These are phyloP conservation scores for Citrus reticulata DNA, from an alignment of 345 rosid genomes.

Conservation along the genomic window DNA sequence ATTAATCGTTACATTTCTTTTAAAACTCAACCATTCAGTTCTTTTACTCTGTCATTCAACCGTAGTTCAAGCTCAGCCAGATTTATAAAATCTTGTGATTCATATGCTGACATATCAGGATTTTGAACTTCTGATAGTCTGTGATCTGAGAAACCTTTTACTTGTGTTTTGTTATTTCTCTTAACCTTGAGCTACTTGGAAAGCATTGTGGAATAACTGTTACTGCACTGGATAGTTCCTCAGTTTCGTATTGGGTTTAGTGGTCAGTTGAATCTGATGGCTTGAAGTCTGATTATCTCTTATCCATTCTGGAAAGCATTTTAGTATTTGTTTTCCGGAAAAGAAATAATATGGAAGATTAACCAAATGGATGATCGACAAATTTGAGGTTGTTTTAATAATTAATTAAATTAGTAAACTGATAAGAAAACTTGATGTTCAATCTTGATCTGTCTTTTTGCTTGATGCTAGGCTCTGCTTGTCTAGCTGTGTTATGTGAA, in stretches of 20 bases:
- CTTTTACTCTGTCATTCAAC: neutral
- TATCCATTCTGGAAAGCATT: neutral
- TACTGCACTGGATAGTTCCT: neutral
- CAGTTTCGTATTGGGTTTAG: neutral
- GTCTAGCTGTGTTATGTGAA: conserved; percentile 3
- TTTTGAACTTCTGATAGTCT: neutral
- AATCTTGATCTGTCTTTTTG: neutral
- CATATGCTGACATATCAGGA: neutral
- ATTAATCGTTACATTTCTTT: neutral
- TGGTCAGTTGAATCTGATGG: neutral
- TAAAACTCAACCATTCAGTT: neutral
- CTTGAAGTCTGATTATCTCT: neutral
- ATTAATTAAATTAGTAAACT: neutral
- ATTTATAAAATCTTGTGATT: neutral
- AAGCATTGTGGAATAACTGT: neutral
- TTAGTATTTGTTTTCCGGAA: neutral
- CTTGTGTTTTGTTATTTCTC: neutral
- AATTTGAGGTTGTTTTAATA: neutral
- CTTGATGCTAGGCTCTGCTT: neutral
- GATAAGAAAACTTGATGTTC: neutral
- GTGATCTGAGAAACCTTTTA: neutral
- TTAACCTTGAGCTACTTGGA: neutral
- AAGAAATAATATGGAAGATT: neutral
- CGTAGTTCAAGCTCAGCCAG: neutral
- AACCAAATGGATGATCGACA: neutral